These are phyloP conservation scores for Monascus ruber DNA, from an alignment of 2,329 filamentous ascomycete species.

Conservation along the genomic window DNA sequence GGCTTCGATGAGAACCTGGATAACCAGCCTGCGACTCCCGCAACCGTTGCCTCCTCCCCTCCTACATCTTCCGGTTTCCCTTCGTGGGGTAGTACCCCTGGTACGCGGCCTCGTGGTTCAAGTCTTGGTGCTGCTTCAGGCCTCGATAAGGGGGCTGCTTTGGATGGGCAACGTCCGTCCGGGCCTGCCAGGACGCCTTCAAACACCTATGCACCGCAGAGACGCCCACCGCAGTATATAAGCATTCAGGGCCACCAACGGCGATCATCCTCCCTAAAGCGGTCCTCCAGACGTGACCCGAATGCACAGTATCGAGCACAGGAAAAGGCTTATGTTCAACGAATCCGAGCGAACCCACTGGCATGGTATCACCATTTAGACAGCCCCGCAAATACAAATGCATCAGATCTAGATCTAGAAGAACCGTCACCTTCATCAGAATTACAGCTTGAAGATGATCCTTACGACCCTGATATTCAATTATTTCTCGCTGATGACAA, in stretches of 20 bases:
- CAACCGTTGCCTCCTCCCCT: constrained; percentile 24
- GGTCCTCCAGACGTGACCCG: constrained; percentile 48
- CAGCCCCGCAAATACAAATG: constrained; percentile 57
- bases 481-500: constrained; percentile 86
- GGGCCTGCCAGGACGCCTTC: constrained; percentile 63
- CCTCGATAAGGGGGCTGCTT: constrained; percentile 27
- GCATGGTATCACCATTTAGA: constrained; percentile 54
- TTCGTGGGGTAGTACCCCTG: constrained; percentile 25
- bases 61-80: constrained; percentile 15
- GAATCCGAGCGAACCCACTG: constrained; percentile 68
- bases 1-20: constrained; percentile 22
- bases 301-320: constrained; percentile 69
- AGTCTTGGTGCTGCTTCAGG: constrained; percentile 30
- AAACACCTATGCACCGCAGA: constrained; percentile 61
- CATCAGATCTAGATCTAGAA: constrained; percentile 73
- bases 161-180: constrained; percentile 51
- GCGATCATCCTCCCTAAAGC: constrained; percentile 46
- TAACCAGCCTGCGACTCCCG: constrained; percentile 16
- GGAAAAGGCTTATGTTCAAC: constrained; percentile 89
- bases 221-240: constrained; percentile 42
- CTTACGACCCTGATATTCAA: constrained; percentile 82
- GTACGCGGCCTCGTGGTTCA: constrained; percentile 30
- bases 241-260: constrained; percentile 38
- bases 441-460: constrained; percentile 66
- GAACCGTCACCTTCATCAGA: constrained; percentile 84